phyloP scores from a whole-genome alignment of 2,329 filamentous ascomycete genomes.

The Coniochaeta sp. region DNA sequence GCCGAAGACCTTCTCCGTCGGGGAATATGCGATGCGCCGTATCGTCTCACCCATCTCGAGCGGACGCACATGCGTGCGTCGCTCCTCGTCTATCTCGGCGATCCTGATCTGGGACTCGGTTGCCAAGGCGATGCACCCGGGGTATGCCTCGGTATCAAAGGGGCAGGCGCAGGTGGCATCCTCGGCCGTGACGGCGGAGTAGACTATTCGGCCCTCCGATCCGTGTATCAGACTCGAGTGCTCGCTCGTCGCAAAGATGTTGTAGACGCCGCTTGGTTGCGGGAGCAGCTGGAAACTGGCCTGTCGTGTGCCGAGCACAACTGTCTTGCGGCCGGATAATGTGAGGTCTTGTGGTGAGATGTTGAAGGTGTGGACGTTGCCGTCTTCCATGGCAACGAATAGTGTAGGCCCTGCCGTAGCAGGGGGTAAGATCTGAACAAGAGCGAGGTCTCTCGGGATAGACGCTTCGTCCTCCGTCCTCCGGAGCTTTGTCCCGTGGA shows the following conservation, averaged over 20 bases:
- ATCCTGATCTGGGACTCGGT: constrained; percentile 71
- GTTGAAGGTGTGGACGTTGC: constrained; percentile 78
- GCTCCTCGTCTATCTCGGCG: constrained; percentile 71
- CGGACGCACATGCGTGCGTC: constrained; percentile 81
- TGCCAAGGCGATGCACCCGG: constrained; percentile 72
- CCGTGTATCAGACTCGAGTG: constrained; percentile 92
- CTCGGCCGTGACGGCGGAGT: constrained; percentile 88
- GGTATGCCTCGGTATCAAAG: constrained; percentile 76
- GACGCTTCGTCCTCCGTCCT: constrained; percentile 59
- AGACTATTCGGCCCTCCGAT: constrained; percentile 78
- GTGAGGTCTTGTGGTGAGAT: constrained; percentile 54
- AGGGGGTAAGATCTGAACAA: constrained; percentile 69
- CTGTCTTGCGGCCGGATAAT: constrained; percentile 68
- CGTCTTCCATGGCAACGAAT: constrained; percentile 87
- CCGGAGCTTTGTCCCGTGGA: constrained; percentile 54
- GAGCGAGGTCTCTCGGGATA: constrained; percentile 72
- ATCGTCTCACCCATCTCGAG: constrained; percentile 76
- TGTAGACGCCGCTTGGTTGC: constrained; percentile 57
- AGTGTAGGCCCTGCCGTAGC: constrained; percentile 57
- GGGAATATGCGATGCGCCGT: constrained; percentile 78
- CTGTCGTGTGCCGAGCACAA: constrained; percentile 79
- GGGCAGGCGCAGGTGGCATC: constrained; percentile 74
- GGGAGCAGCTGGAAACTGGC: constrained; percentile 75
- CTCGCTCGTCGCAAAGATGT: constrained; percentile 89
- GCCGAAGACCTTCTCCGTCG: constrained; percentile 71